Base-by-base conservation (phyloP, 257 asterid species). In the Osmanthus fragrans region DNA sequence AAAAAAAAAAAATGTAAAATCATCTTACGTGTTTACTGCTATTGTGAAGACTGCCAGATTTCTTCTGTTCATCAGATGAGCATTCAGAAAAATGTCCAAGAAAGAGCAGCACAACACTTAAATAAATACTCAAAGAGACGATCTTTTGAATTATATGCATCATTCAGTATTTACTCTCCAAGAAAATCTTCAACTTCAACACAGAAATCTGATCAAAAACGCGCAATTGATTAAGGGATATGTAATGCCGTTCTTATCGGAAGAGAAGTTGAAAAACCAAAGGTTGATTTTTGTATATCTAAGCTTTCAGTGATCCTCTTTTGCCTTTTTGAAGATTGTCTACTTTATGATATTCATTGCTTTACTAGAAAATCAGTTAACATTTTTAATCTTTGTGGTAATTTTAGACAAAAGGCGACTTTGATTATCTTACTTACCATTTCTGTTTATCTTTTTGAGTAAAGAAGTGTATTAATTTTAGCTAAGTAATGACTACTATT, bases 281-380 rank as follows among this genome's bases (percentile, higher is more conserved):
- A 25, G 19, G 33, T 19, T 47, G 10, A 5, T 1, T 19, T 51
- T 49, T 15, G 2, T 19, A 3, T 79, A 75, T 82, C 76, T 19
- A 68, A 49, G 72, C 71, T 4, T 75, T 82, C 29, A 80, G 83
- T 85, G 85, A 85, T 85, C 77, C 67, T 73, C 2, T n/a, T 66
- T 40, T 23, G 45, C 73, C 15, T 47, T 73, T 71, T 45, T 37
- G 65, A 75, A 78, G 77, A 72, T 73, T 73, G 71, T 71, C 39
- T 77, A 72, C 77, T 72, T 74, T 29, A 45, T 72, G 69, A 63
- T 63, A 9, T 63, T 63, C 69, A 63, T 25, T 63, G 34, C 30
- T 60, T 60, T 60, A 60, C 69, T 63, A 63, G 36, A 27, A 63
- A 63, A 63, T 63, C 33, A 27, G 11, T 27, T 63, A 12, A 11